These are phyloP conservation scores for Hypoxylon sp. DNA, from an alignment of 2,329 filamentous ascomycete genomes.

Conservation along the genomic window DNA sequence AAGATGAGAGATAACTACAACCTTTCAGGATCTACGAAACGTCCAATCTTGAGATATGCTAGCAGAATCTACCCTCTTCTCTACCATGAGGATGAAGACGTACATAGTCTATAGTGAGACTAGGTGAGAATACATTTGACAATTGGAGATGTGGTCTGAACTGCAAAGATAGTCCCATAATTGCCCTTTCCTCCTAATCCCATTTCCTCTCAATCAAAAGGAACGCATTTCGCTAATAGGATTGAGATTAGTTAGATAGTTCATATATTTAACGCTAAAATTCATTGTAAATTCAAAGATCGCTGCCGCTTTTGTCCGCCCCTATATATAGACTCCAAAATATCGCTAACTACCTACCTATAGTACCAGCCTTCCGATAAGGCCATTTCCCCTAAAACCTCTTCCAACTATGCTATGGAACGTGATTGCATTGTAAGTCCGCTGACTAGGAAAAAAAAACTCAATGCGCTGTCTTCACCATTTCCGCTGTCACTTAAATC, in stretches of 20 bases:
- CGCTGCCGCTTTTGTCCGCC: slow-evolving; percentile 21
- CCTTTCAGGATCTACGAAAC: neutral
- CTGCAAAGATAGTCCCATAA: neutral
- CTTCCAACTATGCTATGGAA: slow-evolving; percentile 6
- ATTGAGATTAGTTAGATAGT: neutral
- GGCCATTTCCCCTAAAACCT: slow-evolving; percentile 4
- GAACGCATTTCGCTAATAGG: neutral
- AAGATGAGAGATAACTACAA: neutral
- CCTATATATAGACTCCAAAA: slow-evolving; percentile 5
- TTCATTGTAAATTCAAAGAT: slow-evolving; percentile 6
- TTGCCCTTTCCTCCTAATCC: neutral
- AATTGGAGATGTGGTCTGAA: neutral
- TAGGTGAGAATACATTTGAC: neutral
- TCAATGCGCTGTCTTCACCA: neutral
- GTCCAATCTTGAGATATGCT: neutral
- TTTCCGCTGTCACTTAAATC: neutral
- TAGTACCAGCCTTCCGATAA: slow-evolving; percentile 1
- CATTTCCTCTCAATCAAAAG: neutral
- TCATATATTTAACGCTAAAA: neutral
- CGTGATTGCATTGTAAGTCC: neutral
- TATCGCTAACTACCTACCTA: slow-evolving; percentile 2
- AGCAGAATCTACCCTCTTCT: neutral
- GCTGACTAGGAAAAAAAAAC: neutral
- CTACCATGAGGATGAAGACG: neutral
- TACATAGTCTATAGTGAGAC: neutral